Percentiles rank a stretch among this genome's conserved stretches.
Conservation (phyloP, 768 basidiomycete genomes). For the Boletus reticulatus region DNA sequence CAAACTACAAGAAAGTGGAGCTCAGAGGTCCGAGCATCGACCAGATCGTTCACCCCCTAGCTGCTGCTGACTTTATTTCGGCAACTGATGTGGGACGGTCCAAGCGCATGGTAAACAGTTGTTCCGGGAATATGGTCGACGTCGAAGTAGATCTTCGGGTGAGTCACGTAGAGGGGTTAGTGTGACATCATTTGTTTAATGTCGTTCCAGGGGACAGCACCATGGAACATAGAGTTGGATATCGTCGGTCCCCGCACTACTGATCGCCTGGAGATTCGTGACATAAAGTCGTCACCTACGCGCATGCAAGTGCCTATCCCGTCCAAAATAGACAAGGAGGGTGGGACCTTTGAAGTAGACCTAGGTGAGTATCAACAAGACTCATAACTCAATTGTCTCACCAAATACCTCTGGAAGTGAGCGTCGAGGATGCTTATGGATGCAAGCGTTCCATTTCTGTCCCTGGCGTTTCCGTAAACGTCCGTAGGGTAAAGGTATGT, state of each 20-base stretch:
- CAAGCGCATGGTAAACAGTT: constrained; percentile 66
- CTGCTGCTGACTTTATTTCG: constrained; percentile 69
- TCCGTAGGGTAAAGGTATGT: constrained; percentile 73
- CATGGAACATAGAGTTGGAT: constrained; percentile 86
- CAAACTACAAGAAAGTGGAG: constrained; percentile 75
- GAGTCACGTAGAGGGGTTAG: constrained; percentile 17
- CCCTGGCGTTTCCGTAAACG: constrained; percentile 81
- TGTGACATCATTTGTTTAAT: background rate
- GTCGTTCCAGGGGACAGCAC: constrained; percentile 70
- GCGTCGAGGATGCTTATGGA: constrained; percentile 84
- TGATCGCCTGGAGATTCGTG: constrained; percentile 53
- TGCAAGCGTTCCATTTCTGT: constrained; percentile 77
- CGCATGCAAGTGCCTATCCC: constrained; percentile 69
- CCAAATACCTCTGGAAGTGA: constrained; percentile 45
- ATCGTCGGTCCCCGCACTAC: constrained; percentile 71
- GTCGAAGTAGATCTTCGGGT: constrained; percentile 83
- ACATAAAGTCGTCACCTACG: constrained; percentile 54
- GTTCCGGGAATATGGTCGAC: constrained; percentile 72
- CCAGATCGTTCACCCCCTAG: constrained; percentile 87
- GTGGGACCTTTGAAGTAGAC: constrained; percentile 78
- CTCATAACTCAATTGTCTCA: constrained; percentile 1
- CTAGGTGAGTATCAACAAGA: constrained; percentile 46
- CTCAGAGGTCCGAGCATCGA: constrained; percentile 77
- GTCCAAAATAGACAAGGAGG: constrained; percentile 56
- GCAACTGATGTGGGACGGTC: constrained; percentile 39